Base-by-base conservation (phyloP, 441 rosid species). In the Erodium texanum region DNA sequence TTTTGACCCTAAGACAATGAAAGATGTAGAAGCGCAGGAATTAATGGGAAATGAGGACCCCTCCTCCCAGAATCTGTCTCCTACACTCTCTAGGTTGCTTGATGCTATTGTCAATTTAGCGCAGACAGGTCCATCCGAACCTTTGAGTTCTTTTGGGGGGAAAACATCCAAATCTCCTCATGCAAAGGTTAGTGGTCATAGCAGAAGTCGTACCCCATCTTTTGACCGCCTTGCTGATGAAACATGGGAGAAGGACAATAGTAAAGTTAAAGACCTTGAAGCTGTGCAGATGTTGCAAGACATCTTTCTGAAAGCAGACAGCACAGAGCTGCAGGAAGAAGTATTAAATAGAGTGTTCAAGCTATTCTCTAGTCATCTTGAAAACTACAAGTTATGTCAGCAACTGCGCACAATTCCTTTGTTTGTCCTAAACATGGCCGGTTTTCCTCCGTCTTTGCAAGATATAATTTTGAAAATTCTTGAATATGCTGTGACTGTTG, bases 201-300 rank as follows among this genome's bases (percentile, higher is more conserved):
- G 68, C 81, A 87, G 86, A 83, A 90, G 89, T 74, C 84, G 72
- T 62, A 82, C 87, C 24, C 67, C 84, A 38, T 86, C 96, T 66
- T 65, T 76, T 68, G 97, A 90, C 65, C 77, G 71, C 41, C 38
- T 80, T 79, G 82, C 81, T 75, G 97, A 91, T 76, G 93, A 87
- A 74, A 79, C 74, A 69, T 86, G 96, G 94, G 98, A 89, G 67
- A 84, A 83, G 77, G 96, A 86, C 70, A 85, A 80, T 75, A 76
- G 71, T 77, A 91, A 89, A 85, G 92, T 96, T 73, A 96, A 93
- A 82, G 99, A 96, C 86, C 95, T 96, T 75, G 98, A 96, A 84
- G 99, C 99, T 63, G 94, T 96, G 74, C 99, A 93, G 81, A 88
- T 93, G 94, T 80, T 96, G 82, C 99, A 91, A 76, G 98, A 96